Evolutionary conservation across 306 rosid genomes (phyloP).

Genomic region (Dalbergia cochinchinensis): DNA sequence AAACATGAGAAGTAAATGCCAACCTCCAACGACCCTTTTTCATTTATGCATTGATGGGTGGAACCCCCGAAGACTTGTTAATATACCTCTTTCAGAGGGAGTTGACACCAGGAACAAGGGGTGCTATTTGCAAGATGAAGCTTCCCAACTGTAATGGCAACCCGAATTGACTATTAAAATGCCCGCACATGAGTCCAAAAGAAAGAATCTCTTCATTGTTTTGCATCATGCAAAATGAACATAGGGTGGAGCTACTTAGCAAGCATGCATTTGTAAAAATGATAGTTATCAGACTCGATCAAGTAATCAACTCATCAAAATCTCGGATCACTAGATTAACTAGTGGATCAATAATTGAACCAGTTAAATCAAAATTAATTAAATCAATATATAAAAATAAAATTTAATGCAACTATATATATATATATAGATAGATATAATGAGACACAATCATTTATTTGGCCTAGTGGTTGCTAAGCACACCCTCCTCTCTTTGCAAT

Average conservation of each 20-base stretch:
- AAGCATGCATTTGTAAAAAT: not conserved
- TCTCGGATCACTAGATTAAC: too few species aligned
- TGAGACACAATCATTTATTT: too few species aligned
- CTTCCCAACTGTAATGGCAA: not conserved
- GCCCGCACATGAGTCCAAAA: not conserved
- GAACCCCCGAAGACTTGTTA: conserved; percentile 2
- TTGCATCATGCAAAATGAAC: not conserved
- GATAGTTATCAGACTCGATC: too few species aligned
- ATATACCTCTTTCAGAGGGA: not conserved
- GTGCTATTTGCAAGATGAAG: conserved; percentile 16
- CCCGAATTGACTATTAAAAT: not conserved
- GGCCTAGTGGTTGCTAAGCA: too few species aligned
- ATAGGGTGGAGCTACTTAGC: not conserved
- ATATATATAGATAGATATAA: too few species aligned
- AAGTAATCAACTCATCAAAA: too few species aligned
- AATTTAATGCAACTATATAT: too few species aligned
- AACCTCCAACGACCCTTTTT: conserved; percentile 34
- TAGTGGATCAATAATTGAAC: too few species aligned
- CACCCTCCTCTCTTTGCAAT: too few species aligned
- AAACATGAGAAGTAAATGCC: conserved; percentile 22
- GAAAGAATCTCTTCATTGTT: not conserved
- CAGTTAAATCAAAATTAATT: too few species aligned
- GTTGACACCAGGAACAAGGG: not conserved
- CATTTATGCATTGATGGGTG: not conserved
- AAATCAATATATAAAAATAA: too few species aligned